Percentiles rank a stretch among this genome's conserved stretches.
Evolutionary conservation across 257 asterid species (phyloP).

Genomic region (Gentiana dahurica): DNA sequence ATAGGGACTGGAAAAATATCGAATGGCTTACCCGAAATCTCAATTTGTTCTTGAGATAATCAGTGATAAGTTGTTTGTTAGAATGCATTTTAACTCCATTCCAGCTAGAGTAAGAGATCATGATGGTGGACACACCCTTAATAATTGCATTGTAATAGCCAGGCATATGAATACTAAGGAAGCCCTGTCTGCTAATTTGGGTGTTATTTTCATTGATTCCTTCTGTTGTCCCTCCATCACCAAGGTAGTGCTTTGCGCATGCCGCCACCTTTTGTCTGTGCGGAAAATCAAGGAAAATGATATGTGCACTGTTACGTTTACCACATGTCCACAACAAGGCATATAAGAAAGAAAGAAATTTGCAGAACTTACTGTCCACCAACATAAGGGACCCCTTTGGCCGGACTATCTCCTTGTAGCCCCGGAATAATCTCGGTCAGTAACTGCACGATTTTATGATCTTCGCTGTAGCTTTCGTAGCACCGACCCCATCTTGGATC

Average conservation of each 20-base stretch:
- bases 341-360: neutral
- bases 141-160: constrained; percentile 41
- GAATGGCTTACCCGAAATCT: constrained; percentile 28
- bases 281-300: constrained; percentile 3
- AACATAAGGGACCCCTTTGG: constrained; percentile 53
- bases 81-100: constrained; percentile 66
- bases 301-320: too few relatives aligned
- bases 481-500: constrained; percentile 94
- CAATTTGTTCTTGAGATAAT: constrained; percentile 42
- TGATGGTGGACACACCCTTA: constrained; percentile 54
- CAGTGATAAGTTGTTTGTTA: constrained; percentile 54
- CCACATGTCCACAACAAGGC: too few relatives aligned
- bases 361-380: constrained; percentile 50
- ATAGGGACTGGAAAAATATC: too few relatives aligned
- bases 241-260: constrained; percentile 60
- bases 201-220: constrained; percentile 69
- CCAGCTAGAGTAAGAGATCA: constrained; percentile 76
- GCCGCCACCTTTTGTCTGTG: constrained; percentile 41
- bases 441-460: constrained; percentile 38
- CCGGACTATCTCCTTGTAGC: constrained; percentile 55
- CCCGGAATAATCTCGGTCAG: constrained; percentile 74
- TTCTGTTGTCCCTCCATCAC: constrained; percentile 71
- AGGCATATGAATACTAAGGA: constrained; percentile 57
- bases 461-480: constrained; percentile 73
- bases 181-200: constrained; percentile 19